These are phyloP conservation scores for Acanthamoeba healyi DNA, from an alignment of 208 protist species.

Conservation along the genomic window DNA sequence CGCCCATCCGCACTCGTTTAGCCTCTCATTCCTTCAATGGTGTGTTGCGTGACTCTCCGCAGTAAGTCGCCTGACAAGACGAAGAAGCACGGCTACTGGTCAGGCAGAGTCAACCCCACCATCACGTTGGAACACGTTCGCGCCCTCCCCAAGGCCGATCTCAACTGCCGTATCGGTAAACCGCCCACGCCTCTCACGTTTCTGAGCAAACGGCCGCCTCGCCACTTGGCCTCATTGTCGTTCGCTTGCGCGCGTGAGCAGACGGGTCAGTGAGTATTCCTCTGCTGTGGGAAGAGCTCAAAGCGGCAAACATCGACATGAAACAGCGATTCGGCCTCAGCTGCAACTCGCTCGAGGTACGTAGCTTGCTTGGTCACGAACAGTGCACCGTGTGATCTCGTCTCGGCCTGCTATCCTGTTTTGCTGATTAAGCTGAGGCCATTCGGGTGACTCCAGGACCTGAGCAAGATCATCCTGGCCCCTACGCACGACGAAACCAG, in stretches of 20 bases:
- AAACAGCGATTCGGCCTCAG: background rate
- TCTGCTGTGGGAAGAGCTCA: slow-evolving; percentile 81
- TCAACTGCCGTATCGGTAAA: slow-evolving; percentile 79
- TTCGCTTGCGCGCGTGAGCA: too few species aligned
- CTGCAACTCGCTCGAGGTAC: background rate
- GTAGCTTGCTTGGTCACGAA: too few species aligned
- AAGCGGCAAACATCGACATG: background rate
- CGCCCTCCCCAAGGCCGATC: slow-evolving; percentile 82
- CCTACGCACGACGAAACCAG: background rate
- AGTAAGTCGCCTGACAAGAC: background rate
- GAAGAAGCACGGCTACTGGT: slow-evolving; percentile 50
- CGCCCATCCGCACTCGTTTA: too few species aligned
- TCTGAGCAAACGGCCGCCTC: too few species aligned
- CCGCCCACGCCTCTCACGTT: too few species aligned
- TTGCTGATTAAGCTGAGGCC: too few species aligned
- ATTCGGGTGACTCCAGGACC: too few species aligned
- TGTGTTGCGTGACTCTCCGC: background rate
- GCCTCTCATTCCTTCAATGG: too few species aligned
- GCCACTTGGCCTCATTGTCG: too few species aligned
- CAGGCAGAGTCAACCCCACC: slow-evolving; percentile 18
- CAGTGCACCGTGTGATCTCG: too few species aligned
- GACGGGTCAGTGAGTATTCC: slow-evolving; percentile 79
- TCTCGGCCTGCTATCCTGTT: too few species aligned
- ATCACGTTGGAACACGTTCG: slow-evolving; percentile 83
- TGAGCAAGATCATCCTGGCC: background rate